Evolutionary conservation across 2,329 filamentous ascomycete genomes (phyloP), one percentile per base, ranked within the genome.

Genomic region (Diaporthe eres): DNA sequence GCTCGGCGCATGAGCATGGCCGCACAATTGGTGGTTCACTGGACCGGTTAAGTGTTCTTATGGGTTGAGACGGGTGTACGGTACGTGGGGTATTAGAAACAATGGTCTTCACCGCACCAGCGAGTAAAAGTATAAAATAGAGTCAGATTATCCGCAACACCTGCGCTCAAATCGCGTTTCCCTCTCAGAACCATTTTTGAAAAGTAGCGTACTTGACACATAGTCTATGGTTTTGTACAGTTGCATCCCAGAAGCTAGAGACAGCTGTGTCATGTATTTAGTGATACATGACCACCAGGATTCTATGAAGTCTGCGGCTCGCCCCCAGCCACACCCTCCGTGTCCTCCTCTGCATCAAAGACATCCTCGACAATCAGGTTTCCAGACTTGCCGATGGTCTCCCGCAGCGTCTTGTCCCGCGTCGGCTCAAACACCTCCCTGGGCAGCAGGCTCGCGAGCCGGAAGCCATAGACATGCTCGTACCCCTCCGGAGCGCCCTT

Each of bases 321-420:
- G 22, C 17, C 57, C 34, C 28, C 39, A 13, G 31, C 34, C 15
- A 47, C 25, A 22, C 39, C 60, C 15, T 22, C 58, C 22, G n/a
- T 53, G 13, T 74, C 72, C 61, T 76, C 75, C 19, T 77, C 76
- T 2, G 72, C 73, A 0, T 82, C 83, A 12, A 84, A 81, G 22
- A 84, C 82, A 19, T 85, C 85, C 85, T 99, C 97, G 17, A 98
- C 96, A 79, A 98, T 94, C 75, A 99, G 85, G 84, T 97, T 98
- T 4, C 94, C 95, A 78, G 95, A 96, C 79, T 92, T 89, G 4
- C 96, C 95, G 82, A 98, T 93, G 79, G 91, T 90, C 78, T 94
- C 90, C 39, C 89, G 89, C 80, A 98, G 89, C 31, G 91, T 93
- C 5, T 90, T 91, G 0, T 90, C 90, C 51, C 87, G 86, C 73